Base-by-base conservation (phyloP, 2,329 filamentous ascomycete genomes). In the Truncatella angustata region DNA sequence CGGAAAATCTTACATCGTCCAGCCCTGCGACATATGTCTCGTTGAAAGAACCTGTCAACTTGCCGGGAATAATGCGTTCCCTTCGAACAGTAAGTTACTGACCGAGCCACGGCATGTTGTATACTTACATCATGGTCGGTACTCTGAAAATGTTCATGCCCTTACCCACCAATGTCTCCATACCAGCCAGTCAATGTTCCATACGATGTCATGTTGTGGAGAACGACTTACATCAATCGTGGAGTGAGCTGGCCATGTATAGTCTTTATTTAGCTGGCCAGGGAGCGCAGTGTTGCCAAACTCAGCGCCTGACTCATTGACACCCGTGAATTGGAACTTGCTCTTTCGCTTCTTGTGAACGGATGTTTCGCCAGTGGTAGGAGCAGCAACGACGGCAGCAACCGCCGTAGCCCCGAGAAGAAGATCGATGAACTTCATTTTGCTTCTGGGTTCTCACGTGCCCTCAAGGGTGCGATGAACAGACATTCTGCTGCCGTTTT, bases 131-230 rank as follows among this genome's bases (percentile, higher is more conserved):
- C 45, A 69, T 58, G 65, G 82, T 80, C 35, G 70, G 67, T 4
- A 84, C 70, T 26, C 81, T 79, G 73, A 84, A 84, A 42, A 74
- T 77, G 63, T 84, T 84, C 68, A 79, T 78, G 3, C 82, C 81
- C 40, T 77, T 64, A 35, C 64, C 65, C 37, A 75, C 73, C 51
- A 84, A 71, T 11, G 73, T 79, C 70, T 81, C 16, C 36, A 20
- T n/a, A 39, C 6, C 7, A n/a, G 18, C 16, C 16, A 39, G 36
- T 32, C 36, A 39, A n/a, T 6, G 36, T 39, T 16, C 16, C 16
- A 9, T 39, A 11, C 6, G 18, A n/a, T n/a, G n/a, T n/a, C n/a
- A n/a, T n/a, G n/a, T n/a, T n/a, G n/a, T n/a, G n/a, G n/a, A n/a
- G n/a, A n/a, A n/a, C n/a, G n/a, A n/a, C 1, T 42, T 50, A 50